Evolutionary conservation across 2,329 filamentous ascomycete genomes (phyloP), one percentile per base, ranked within the genome.

Genomic region (Arthrobotrys entomopaga): DNA sequence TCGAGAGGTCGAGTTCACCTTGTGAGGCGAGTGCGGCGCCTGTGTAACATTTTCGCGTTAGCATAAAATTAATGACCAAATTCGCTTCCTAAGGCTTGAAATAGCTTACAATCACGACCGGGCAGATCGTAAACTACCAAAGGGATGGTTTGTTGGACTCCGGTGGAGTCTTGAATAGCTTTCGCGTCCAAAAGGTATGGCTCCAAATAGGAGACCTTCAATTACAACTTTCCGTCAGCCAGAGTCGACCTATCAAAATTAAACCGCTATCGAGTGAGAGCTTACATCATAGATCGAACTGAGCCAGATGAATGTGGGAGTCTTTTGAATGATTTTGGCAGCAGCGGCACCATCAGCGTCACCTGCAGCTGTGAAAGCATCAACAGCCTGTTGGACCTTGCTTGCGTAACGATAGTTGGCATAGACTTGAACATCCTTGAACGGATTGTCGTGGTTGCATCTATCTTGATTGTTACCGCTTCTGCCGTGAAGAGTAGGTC

Each of bases 11-110:
- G 69, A 83, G 85, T 79, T 87, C 86, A 77, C 86, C 86, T 76
- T 86, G 86, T 76, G 85, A 86, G 4, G 86, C 85, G 6, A 84
- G 83, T 2, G 86, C 86, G 24, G 80, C 81, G 26, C 67, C 67
- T 72, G 48, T 20, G 29, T 34, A 34, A 34, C n/a, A 54, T n/a
- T n/a, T n/a, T n/a, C 19, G 42, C 43, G 50, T 70, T 29, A 63
- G 22, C 29, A 46, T 42, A 8, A 1, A 4, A 8, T n/a, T 20
- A 42, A 26, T 24, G 43, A 20, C 24, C 24, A 7, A n/a, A 34
- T 8, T 1, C 6, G 29, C 24, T n/a, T 13, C n/a, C 15, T 24
- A 4, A 22, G 15, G 19, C 13, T 4, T 19, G 15, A 26, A 26
- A 22, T 65, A 40, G 29, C 67, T 59, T 60, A 80, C 83, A 84